Evolutionary conservation across 2,329 filamentous ascomycete species (phyloP).

Genomic region (Neofusicoccum parvum): DNA sequence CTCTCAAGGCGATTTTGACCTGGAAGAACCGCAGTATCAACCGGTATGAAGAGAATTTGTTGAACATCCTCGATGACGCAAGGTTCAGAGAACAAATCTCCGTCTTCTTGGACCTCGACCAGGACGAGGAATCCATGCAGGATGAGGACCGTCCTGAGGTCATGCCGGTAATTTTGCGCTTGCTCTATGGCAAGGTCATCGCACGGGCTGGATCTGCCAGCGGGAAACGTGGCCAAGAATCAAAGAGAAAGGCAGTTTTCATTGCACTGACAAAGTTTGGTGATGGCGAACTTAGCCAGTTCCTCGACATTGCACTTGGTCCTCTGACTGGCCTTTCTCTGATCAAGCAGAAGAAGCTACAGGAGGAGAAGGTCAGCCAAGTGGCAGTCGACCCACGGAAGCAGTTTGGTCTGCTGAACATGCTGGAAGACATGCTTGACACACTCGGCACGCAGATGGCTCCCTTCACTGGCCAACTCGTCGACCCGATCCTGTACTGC

Average conservation of each 20-base stretch:
- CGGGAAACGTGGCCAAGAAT: slow-evolving; percentile 78
- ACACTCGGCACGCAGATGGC: slow-evolving; percentile 76
- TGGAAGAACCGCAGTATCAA: slow-evolving; percentile 82
- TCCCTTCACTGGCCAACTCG: slow-evolving; percentile 67
- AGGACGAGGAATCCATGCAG: slow-evolving; percentile 66
- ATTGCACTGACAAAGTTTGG: slow-evolving; percentile 78
- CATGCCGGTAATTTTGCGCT: slow-evolving; percentile 82
- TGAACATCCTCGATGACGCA: slow-evolving; percentile 85
- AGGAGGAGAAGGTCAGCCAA: slow-evolving; percentile 57
- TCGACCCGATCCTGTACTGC: slow-evolving; percentile 81
- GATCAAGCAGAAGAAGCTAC: slow-evolving; percentile 52
- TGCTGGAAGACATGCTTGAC: slow-evolving; percentile 83
- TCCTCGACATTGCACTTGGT: slow-evolving; percentile 80
- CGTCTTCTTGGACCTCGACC: slow-evolving; percentile 76
- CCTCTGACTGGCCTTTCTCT: slow-evolving; percentile 65
- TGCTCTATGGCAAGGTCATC: slow-evolving; percentile 89
- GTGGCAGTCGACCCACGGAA: slow-evolving; percentile 70
- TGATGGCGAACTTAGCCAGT: slow-evolving; percentile 73
- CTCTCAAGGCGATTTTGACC: slow-evolving; percentile 79
- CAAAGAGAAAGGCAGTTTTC: slow-evolving; percentile 72
- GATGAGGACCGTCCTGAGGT: slow-evolving; percentile 71
- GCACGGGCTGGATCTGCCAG: slow-evolving; percentile 76
- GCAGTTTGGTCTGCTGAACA: slow-evolving; percentile 88
- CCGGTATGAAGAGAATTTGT: slow-evolving; percentile 80
- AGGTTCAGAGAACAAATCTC: slow-evolving; percentile 94